Base-by-base conservation (phyloP, 2,329 filamentous ascomycete species). In the Aspergillus jensenii region DNA sequence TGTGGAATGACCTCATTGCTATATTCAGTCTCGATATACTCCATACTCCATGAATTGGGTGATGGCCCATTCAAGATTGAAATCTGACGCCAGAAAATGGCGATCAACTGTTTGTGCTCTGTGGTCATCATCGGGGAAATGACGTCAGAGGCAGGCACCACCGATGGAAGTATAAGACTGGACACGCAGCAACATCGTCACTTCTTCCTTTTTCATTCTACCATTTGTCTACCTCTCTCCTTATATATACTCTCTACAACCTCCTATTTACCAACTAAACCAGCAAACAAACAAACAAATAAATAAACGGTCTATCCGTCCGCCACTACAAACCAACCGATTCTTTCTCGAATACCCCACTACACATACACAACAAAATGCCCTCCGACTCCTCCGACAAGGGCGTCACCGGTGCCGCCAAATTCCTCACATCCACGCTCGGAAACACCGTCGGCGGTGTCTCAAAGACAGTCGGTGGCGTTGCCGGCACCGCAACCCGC, bases 401-500 rank as follows among this genome's bases (percentile, higher is more conserved):
- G 45, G 80, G 80, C 61, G 75, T 78, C 51, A 81, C 80, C 1
- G 80, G 79, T 50, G 80, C 81, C 56, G 77, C 82, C 55, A 83
- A 82, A 62, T 82, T 82, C 63, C 81, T 83, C 50, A 84, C 81
- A 5, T 82, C 79, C 1, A 83, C 82, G 1, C 69, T 84, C 25
- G 82, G 83, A 50, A 85, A 85, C 67, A 79, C 79, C 0, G 78
- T 79, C 41, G 82, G 81, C n/a, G 82, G 82, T 37, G 70, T 84
- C 17, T 77, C 80, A 6, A 79, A 80, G 59, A 84, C 81, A 2
- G 74, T 81, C 3, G 82, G 82, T 14, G 80, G 81, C 31, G 76
- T 84, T 2, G 79, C 83, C 14, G 83, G 83, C 50, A 83, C 84
- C 1, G 82, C 82, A 1, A 80, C 81, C n/a, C 79, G 82, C 11